phyloP scores from a whole-genome alignment of 2,329 filamentous ascomycete genomes.

The Colletotrichum magnum region DNA sequence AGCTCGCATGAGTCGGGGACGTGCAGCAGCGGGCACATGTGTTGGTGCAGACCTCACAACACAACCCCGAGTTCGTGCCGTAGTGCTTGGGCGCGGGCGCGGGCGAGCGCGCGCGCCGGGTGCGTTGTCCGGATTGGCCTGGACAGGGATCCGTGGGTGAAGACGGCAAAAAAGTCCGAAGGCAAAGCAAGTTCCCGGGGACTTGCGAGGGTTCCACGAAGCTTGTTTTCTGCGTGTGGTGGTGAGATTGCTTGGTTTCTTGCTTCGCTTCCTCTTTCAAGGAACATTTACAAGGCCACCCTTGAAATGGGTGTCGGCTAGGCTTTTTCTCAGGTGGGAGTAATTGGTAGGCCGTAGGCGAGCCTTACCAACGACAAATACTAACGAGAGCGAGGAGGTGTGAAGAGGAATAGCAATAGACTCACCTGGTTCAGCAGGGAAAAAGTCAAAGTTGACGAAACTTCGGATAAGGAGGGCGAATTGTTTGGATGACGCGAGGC shows the following conservation, averaged over 20 bases:
- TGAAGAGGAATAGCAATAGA: neutral
- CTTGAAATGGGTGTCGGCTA: conserved; percentile 2
- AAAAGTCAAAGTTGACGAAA: neutral
- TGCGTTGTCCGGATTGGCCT: conserved; percentile 9
- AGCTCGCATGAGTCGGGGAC: conserved; percentile 15
- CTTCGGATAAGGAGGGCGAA: conserved; percentile 11
- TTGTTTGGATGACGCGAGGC: conserved; percentile 29
- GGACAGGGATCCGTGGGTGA: conserved; percentile 18
- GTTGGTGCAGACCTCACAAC: conserved; percentile 3
- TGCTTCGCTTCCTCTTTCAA: too few species aligned
- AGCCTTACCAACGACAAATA: neutral
- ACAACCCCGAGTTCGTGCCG: conserved; percentile 25
- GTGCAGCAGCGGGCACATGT: neutral
- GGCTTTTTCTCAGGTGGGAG: conserved; percentile 13
- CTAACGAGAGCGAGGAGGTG: neutral
- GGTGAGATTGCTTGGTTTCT: too few species aligned
- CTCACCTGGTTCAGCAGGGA: neutral
- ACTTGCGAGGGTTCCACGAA: too few species aligned
- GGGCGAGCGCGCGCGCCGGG: conserved; percentile 9
- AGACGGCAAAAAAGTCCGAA: conserved; percentile 11
- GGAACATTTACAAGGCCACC: conserved; percentile 1
- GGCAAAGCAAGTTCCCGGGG: neutral
- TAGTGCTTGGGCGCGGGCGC: conserved; percentile 20
- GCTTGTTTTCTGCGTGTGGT: too few species aligned
- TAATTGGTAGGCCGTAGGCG: neutral